Base-by-base conservation (phyloP, 139 green algal species). In the Closterium sp. region DNA sequence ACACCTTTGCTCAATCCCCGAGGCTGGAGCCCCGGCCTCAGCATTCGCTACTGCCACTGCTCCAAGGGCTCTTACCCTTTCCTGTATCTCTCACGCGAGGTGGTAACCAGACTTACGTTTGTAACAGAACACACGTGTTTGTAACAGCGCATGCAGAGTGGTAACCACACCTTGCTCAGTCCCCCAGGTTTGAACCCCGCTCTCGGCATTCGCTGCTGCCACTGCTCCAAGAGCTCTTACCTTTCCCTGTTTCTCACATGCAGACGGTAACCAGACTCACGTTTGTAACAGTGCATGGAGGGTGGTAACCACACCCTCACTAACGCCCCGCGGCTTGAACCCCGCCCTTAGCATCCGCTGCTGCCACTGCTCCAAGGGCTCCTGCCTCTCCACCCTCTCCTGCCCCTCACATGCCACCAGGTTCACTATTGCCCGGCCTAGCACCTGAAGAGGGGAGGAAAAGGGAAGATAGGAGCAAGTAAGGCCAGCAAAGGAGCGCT, bases 301-400 rank as follows among this genome's bases (percentile, higher is more conserved):
- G 34, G 88, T 91, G 34, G 28, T 34, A 25, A 91, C 66, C n/a
- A 91, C 88, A 30, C 28, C 35, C 16, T 32, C n/a, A 8, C 25
- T 88, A 8, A 91, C 0, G 7, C 31, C 31, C 8, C 81, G 83
- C 5, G 64, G 28, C 34, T 28, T 89, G 88, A 91, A 91, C 21
- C 88, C 88, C 21, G 88, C 88, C 3, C n/a, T 38, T 4, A 31
- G 64, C 76, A 91, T 64, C 25, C 88, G 21, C 33, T 66, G 33
- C 34, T 91, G 88, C 88, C 88, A 91, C 83, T 89, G 88, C 34
- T 28, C 28, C n/a, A 91, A 84, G 5, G 88, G 34, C 88, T 91
- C 88, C 88, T 91, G 88, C 32, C 88, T 33, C 88, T 91, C 88
- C 25, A 91, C 88, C 31, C 88, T 84, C 33, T 91, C 88, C 9